These are phyloP conservation scores for Nothophytophthora sp. DNA, from an alignment of 352 stramenopile genomes.

Conservation along the genomic window DNA sequence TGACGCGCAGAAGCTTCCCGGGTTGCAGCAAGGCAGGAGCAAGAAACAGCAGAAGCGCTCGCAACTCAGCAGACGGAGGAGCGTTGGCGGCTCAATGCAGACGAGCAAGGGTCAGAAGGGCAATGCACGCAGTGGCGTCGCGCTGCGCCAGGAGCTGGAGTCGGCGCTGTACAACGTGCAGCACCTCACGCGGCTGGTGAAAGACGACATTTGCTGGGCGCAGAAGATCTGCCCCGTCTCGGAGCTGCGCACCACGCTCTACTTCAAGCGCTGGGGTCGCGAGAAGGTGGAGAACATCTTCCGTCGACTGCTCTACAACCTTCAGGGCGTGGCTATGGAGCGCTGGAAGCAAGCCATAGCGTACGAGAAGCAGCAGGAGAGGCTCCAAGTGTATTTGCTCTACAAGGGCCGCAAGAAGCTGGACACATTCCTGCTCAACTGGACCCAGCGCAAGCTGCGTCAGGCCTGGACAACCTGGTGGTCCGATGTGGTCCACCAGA, in stretches of 20 bases:
- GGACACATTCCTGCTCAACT: slow-evolving; percentile 68
- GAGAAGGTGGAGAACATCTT: slow-evolving; percentile 83
- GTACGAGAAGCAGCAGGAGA: slow-evolving; percentile 73
- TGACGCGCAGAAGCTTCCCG: slow-evolving; percentile 17
- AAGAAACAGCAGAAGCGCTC: slow-evolving; percentile 10
- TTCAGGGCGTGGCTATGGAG: slow-evolving; percentile 62
- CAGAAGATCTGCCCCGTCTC: slow-evolving; percentile 71
- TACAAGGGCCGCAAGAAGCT: slow-evolving; percentile 84
- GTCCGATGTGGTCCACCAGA: slow-evolving; percentile 47
- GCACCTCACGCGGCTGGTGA: slow-evolving; percentile 66
- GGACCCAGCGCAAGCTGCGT: slow-evolving; percentile 63
- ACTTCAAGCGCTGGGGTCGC: slow-evolving; percentile 79
- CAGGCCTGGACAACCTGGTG: slow-evolving; percentile 77
- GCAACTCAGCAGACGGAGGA: slow-evolving; percentile 13
- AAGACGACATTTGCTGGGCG: slow-evolving; percentile 67
- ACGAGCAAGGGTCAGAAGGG: slow-evolving; percentile 9
- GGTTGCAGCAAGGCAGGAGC: slow-evolving; percentile 7
- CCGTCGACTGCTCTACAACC: slow-evolving; percentile 62
- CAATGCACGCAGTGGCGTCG: slow-evolving; percentile 15
- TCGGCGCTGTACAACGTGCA: slow-evolving; percentile 62
- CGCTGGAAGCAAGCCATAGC: slow-evolving; percentile 54
- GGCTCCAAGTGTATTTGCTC: slow-evolving; percentile 67
- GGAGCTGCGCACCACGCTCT: slow-evolving; percentile 65
- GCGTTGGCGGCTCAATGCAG: neutral
- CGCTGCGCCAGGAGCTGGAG: slow-evolving; percentile 58